Evolutionary conservation across 345 rosid genomes (phyloP), one percentile per base, ranked within the genome.

Genomic region (Rhizophora mangle): DNA sequence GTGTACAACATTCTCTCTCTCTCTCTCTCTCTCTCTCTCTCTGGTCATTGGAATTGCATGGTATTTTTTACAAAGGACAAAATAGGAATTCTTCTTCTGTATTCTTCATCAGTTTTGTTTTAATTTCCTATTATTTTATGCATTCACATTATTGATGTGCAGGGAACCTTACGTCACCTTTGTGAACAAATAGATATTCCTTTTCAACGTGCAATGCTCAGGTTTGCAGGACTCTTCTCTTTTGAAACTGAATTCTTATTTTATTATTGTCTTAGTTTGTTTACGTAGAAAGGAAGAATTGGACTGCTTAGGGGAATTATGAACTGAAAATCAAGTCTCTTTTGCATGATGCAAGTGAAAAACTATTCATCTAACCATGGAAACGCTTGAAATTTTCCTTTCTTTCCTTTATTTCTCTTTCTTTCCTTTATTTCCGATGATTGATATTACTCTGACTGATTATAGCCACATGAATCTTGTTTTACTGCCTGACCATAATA

Each of bases 121-220:
- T 26, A 26, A 27, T 30, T 13, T 65, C 18, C 32, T 60, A 6
- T 51, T 30, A 19, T 73, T 70, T 49, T 49, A 56, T 5, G 10
- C 43, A 13, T 64, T 68, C 57, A n/a, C 53, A 52, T 69, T 60
- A 10, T 68, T 31, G 13, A 57, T 69, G n/a, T 69, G 75, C 79
- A 93, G 98, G 89, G 77, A 59, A 84, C 91, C 30, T 75, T 90
- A 60, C 85, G 78, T n/a, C 79, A 86, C 74, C 95, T 93, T 76
- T 93, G 93, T 68, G 77, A 86, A 79, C 93, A 90, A 62, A 74
- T 93, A 81, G 80, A 77, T 62, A 85, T 93, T 79, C 96, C 96
- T 70, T 90, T 84, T 79, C 88, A 90, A 67, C 71, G 82, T 13
- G 61, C 86, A 62, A 93, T 90, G 95, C 93, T 93, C 72, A 88